phyloP scores from a whole-genome alignment of 2,329 filamentous ascomycete species.

The Phialophora macrospora region DNA sequence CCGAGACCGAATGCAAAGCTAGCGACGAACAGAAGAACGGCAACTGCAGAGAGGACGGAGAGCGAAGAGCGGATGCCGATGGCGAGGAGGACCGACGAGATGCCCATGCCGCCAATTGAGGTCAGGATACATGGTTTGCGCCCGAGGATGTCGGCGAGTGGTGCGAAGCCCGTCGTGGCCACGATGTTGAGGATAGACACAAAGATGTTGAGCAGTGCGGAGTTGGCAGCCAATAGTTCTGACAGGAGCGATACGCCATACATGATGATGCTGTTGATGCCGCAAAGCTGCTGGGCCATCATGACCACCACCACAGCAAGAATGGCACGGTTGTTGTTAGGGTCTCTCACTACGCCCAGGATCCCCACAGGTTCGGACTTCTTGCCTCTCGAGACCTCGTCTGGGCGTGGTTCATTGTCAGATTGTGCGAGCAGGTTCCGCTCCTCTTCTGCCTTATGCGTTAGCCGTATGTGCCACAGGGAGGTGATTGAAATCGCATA shows the following conservation, averaged over 20 bases:
- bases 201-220: constrained; percentile 80
- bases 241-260: constrained; percentile 91
- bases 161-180: constrained; percentile 79
- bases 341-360: constrained; percentile 64
- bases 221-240: constrained; percentile 78
- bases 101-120: constrained; percentile 83
- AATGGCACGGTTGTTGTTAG: constrained; percentile 72
- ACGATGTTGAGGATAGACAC: constrained; percentile 86
- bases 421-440: constrained; percentile 65
- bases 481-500: constrained; percentile 9
- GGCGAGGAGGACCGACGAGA: constrained; percentile 75
- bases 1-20: constrained; percentile 91
- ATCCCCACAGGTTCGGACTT: constrained; percentile 60
- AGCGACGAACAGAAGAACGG: constrained; percentile 82
- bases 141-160: constrained; percentile 79
- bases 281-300: constrained; percentile 89
- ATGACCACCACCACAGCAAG: constrained; percentile 84
- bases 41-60: constrained; percentile 77
- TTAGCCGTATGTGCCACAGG: constrained; percentile 16
- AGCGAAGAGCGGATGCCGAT: constrained; percentile 75
- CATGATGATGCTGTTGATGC: constrained; percentile 94
- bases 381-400: constrained; percentile 32
- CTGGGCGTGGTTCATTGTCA: constrained; percentile 8
- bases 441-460: constrained; percentile 61
- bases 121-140: constrained; percentile 83